Percentiles rank a stretch among this genome's conserved stretches.
These are phyloP conservation scores for Trichoderma gracile DNA, from an alignment of 2,329 filamentous ascomycete species.

Conservation along the genomic window DNA sequence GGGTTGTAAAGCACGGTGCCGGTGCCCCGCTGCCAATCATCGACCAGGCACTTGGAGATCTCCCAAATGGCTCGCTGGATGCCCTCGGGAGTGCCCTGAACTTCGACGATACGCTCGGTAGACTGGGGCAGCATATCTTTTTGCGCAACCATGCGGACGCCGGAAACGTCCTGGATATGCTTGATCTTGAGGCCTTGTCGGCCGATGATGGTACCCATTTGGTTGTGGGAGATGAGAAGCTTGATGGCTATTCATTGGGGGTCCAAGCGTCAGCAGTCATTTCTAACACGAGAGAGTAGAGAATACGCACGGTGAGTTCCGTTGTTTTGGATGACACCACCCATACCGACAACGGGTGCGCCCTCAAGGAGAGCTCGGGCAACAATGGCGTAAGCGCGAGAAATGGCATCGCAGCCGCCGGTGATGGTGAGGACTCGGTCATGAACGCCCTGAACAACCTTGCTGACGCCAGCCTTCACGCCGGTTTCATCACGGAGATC, in stretches of 20 bases:
- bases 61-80: slow-evolving; percentile 98
- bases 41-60: slow-evolving; percentile 96
- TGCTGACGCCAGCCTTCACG: slow-evolving; percentile 97
- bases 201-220: slow-evolving; percentile 99
- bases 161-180: slow-evolving; percentile 95
- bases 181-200: slow-evolving; percentile 98
- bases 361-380: slow-evolving; percentile 89
- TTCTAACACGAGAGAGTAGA: not conserved
- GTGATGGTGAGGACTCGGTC: slow-evolving; percentile 96
- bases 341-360: slow-evolving; percentile 94
- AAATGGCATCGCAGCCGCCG: slow-evolving; percentile 82
- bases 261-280: not conserved
- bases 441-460: slow-evolving; percentile 95
- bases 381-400: slow-evolving; percentile 90
- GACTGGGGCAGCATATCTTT: slow-evolving; percentile 99
- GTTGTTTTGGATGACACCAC: slow-evolving; percentile 79
- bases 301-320: slow-evolving; percentile 80
- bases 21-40: slow-evolving; percentile 96
- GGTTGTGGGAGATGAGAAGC: slow-evolving; percentile 97
- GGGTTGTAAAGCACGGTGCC: slow-evolving; percentile 98
- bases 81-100: slow-evolving; percentile 90
- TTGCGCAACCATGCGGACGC: slow-evolving; percentile 98
- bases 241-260: slow-evolving; percentile 70
- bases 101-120: slow-evolving; percentile 95
- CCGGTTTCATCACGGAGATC: slow-evolving; percentile 96